Base-by-base conservation (phyloP, 2,329 filamentous ascomycete genomes). In the Cladophialophora exuberans region DNA sequence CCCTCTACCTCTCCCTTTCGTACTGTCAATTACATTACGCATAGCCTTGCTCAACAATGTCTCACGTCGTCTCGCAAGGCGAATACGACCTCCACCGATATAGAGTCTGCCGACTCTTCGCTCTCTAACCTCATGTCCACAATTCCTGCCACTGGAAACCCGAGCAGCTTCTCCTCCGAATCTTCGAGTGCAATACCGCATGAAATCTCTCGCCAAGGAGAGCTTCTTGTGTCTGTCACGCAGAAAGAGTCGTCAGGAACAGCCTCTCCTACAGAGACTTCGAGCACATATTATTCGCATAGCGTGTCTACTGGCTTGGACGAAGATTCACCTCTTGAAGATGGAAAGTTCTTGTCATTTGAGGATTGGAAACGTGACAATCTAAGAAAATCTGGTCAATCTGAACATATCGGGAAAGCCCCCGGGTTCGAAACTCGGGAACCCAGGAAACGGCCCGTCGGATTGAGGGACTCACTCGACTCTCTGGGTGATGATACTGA, bases 361-460 rank as follows among this genome's bases (percentile, higher is more conserved):
- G 94, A 97, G 69, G 93, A 97, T 66, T 99, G 94, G 94, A 97
- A 96, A 75, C 90, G 88, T 67, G 88, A 92, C 77, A 96, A 96
- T 74, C 76, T 97, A 15, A 89, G 87, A 47, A 89, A 90, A 68
- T 87, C 84, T 3, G 93, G 90, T 10, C 93, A 97, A 67, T 90
- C 77, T 67, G 89, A 81, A 72, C 85, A 81, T 72, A 80, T 81
- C 68, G 88, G 76, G 69, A 82, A 69, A 66, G 75, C 68, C 60
- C 75, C 69, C 67, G 73, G 67, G 23, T 69, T 70, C 18, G 78
- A 79, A 38, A 35, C 17, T 17, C 48, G 39, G 31, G 61, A 61
- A n/a, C 39, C 50, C 26, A 76, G 75, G 60, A 74, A 72, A 46
- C 78, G 80, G 38, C 79, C 75, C 3, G 78, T 78, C 43, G 81